phyloP scores from a whole-genome alignment of 1,139 yeast species.

The Yamadazyma pseudoaaseri region DNA sequence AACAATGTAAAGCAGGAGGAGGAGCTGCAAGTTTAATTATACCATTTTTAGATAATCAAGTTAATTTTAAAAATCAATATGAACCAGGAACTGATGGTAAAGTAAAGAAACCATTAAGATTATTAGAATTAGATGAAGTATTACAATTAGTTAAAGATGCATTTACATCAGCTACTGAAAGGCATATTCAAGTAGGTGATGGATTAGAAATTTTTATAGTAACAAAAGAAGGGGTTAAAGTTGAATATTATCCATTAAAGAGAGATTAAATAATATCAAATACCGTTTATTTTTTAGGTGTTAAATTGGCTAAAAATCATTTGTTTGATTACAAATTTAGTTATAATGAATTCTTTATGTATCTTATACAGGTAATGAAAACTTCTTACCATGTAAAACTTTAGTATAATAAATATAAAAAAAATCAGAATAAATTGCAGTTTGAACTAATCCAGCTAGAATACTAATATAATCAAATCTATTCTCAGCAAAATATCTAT shows the following conservation, averaged over 20 bases:
- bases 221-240: conserved; percentile 88
- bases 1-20: conserved; percentile 97
- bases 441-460: conserved; percentile 80
- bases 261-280: conserved; percentile 55
- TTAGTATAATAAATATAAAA: conserved; percentile 81
- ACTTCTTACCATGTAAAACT: conserved; percentile 80
- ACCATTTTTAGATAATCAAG: conserved; percentile 98
- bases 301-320: too few relatives aligned
- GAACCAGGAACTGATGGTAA: conserved; percentile 76
- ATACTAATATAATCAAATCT: conserved; percentile 72
- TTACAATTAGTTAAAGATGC: conserved; percentile 88
- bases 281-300: not conserved
- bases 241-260: conserved; percentile 82
- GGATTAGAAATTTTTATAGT: conserved; percentile 87
- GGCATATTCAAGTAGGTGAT: conserved; percentile 98
- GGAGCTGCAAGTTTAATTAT: conserved; percentile 94
- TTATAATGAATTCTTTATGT: conserved; percentile 1
- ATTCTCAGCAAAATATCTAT: conserved; percentile 71
- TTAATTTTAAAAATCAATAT: conserved; percentile 86
- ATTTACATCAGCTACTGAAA: conserved; percentile 92
- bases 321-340: not conserved
- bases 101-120: conserved; percentile 58
- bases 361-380: conserved; percentile 58
- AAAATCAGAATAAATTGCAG: conserved; percentile 87
- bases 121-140: conserved; percentile 78